A percentile compares a stretch with the other conserved stretches of the same genome.
phyloP scores from a whole-genome alignment of 805 yeast genomes.

The Candida golubevii region DNA sequence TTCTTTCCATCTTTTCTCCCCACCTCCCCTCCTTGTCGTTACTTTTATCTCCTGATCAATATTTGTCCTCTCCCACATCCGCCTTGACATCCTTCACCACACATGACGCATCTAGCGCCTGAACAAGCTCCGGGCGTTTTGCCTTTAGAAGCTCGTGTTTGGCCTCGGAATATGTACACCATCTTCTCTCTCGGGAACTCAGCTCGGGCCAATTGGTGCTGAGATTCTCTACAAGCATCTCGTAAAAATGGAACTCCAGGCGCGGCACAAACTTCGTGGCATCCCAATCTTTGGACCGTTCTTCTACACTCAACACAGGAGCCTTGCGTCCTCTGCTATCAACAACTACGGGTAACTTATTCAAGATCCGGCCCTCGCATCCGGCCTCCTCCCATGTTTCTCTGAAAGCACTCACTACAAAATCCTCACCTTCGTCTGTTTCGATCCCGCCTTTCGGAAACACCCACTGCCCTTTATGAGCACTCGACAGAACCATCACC shows the following conservation, averaged over 20 bases:
- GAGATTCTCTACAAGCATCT: conserved; percentile 58
- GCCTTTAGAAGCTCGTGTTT: conserved; percentile 51
- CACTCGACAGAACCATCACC: conserved; percentile 73
- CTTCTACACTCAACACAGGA: conserved; percentile 29
- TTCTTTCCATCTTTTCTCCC: no score
- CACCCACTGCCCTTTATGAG: conserved; percentile 71
- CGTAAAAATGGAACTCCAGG: conserved; percentile 86
- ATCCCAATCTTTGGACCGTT: conserved; percentile 29
- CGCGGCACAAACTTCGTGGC: conserved; percentile 52
- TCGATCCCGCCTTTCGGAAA: conserved; percentile 97
- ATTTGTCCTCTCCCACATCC: conserved; percentile 5
- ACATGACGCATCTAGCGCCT: conserved; percentile 56
- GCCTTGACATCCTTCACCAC: conserved; percentile 35
- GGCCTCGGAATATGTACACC: conserved; percentile 74
- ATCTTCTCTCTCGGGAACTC: conserved; percentile 55
- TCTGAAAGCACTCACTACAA: conserved; percentile 57
- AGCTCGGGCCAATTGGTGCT: conserved; percentile 75
- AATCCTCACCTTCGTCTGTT: conserved; percentile 60
- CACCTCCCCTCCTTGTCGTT: no score
- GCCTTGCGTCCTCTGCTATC: conserved; percentile 47
- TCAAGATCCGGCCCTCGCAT: conserved; percentile 58
- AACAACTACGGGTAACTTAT: conserved; percentile 58
- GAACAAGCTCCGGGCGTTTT: conserved; percentile 62
- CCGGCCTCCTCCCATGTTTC: conserved; percentile 99
- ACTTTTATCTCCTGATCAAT: neutral